These are phyloP conservation scores for Lasiodiplodia sp. DNA, from an alignment of 2,329 filamentous ascomycete genomes.

Conservation along the genomic window DNA sequence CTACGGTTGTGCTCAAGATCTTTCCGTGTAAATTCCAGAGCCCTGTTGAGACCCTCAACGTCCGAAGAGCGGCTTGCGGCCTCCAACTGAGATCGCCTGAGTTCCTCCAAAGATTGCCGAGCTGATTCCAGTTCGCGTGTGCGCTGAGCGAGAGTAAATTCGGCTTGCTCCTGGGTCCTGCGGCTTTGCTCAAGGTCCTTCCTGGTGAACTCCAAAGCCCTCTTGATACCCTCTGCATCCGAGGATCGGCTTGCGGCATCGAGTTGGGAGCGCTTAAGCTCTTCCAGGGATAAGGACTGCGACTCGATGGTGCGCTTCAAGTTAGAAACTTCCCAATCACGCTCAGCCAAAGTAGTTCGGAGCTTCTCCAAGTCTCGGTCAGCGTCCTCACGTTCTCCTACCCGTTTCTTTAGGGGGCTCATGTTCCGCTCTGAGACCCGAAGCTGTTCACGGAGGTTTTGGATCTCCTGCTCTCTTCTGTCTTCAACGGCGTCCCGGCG, in stretches of 20 bases:
- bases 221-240: slow-evolving; percentile 18
- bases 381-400: slow-evolving; percentile 43
- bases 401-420: slow-evolving; percentile 45
- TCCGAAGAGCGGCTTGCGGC: slow-evolving; percentile 10
- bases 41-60: slow-evolving; percentile 8
- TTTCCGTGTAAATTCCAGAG: slow-evolving; percentile 9
- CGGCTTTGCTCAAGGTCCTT: slow-evolving; percentile 29
- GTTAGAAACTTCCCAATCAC: slow-evolving; percentile 42
- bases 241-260: slow-evolving; percentile 3
- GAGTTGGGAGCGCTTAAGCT: slow-evolving; percentile 39
- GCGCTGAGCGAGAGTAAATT: slow-evolving; percentile 38
- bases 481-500: slow-evolving; percentile 42
- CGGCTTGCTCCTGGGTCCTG: slow-evolving; percentile 2
- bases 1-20: slow-evolving; percentile 25
- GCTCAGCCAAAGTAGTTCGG: slow-evolving; percentile 41
- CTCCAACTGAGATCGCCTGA: slow-evolving; percentile 34
- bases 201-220: slow-evolving; percentile 16
- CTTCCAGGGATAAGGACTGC: slow-evolving; percentile 40
- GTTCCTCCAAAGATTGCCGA: slow-evolving; percentile 39
- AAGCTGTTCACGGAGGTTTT: slow-evolving; percentile 35
- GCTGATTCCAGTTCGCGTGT: slow-evolving; percentile 45
- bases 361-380: slow-evolving; percentile 41
- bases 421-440: slow-evolving; percentile 45
- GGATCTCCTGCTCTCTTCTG: slow-evolving; percentile 32
- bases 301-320: slow-evolving; percentile 44